Conservation (phyloP, 2,329 filamentous ascomycete genomes). For the Ceratocystis alfenasii region DNA sequence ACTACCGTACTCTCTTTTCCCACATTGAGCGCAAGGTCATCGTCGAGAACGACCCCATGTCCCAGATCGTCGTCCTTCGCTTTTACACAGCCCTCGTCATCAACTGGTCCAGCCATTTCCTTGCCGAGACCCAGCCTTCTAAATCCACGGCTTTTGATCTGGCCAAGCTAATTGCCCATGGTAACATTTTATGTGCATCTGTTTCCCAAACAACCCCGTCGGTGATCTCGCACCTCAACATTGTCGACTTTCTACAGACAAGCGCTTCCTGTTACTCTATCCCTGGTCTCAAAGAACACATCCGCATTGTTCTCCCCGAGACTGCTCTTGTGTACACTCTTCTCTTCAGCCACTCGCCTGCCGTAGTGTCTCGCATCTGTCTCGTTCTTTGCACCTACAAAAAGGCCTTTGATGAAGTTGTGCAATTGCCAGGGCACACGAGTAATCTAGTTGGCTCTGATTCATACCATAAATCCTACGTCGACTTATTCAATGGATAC, state of each 20-base stretch:
- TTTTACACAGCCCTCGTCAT: slow-evolving; percentile 58
- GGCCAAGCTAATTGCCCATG: slow-evolving; percentile 36
- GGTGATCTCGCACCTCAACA: slow-evolving; percentile 38
- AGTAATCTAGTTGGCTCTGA: slow-evolving; percentile 39
- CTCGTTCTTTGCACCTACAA: slow-evolving; percentile 62
- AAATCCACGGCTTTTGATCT: slow-evolving; percentile 32
- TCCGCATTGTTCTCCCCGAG: slow-evolving; percentile 58
- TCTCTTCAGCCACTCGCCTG: slow-evolving; percentile 52
- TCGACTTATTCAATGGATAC: slow-evolving; percentile 67
- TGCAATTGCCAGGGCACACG: not conserved
- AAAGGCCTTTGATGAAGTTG: slow-evolving; percentile 49
- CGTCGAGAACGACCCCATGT: slow-evolving; percentile 35
- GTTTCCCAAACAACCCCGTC: slow-evolving; percentile 43
- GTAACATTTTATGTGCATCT: slow-evolving; percentile 46
- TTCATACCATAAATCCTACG: slow-evolving; percentile 46
- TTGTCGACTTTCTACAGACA: slow-evolving; percentile 60
- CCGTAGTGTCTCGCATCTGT: slow-evolving; percentile 56
- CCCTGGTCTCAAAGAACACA: slow-evolving; percentile 37
- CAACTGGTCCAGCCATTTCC: slow-evolving; percentile 42
- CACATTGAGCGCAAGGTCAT: slow-evolving; percentile 42
- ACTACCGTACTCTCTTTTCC: slow-evolving; percentile 38
- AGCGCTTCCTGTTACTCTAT: slow-evolving; percentile 46
- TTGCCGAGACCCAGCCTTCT: slow-evolving; percentile 31
- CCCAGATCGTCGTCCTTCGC: slow-evolving; percentile 48
- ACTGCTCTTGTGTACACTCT: slow-evolving; percentile 58